Conservation (phyloP, 148 eudicot genomes). For the Camellia sinensis region DNA sequence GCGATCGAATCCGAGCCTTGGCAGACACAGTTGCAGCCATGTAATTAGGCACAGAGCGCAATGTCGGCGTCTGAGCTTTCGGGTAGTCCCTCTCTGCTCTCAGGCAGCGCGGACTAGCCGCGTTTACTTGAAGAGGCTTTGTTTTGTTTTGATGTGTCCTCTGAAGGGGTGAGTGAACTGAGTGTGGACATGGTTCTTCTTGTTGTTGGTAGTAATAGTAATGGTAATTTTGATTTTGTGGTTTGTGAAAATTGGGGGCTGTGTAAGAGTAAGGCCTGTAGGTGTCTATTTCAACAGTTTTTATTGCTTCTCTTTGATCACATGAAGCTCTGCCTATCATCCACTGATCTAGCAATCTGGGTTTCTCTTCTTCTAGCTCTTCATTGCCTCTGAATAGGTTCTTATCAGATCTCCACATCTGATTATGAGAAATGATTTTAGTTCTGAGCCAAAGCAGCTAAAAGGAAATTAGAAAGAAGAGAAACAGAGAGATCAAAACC, state of each 20-base stretch:
- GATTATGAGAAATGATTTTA: slow-evolving; percentile 6
- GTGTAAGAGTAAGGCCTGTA: slow-evolving; percentile 22
- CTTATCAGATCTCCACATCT: slow-evolving; percentile 50
- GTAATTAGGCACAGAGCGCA: slow-evolving; percentile 52
- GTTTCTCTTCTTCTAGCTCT: slow-evolving; percentile 26
- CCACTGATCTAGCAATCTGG: slow-evolving; percentile 27
- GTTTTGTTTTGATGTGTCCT: slow-evolving; percentile 22
- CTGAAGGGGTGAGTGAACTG: slow-evolving; percentile 29
- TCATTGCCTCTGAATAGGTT: slow-evolving; percentile 21
- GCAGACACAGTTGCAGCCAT: slow-evolving; percentile 80
- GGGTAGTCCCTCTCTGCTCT: slow-evolving; percentile 28
- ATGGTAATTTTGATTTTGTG: slow-evolving; percentile 16
- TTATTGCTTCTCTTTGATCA: slow-evolving; percentile 44
- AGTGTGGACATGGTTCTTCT: slow-evolving; percentile 13
- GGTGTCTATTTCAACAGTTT: slow-evolving; percentile 41
- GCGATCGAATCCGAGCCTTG: slow-evolving; percentile 60
- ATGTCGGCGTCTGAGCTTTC: slow-evolving; percentile 37
- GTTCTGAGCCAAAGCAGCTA: slow-evolving; percentile 4
- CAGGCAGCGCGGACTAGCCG: slow-evolving; percentile 42
- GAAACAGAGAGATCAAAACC: slow-evolving; percentile 20
- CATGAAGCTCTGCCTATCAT: slow-evolving; percentile 36
- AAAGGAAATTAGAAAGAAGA: neutral
- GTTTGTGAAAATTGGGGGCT: slow-evolving; percentile 15
- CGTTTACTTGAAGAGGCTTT: slow-evolving; percentile 28
- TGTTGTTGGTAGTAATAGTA: slow-evolving; percentile 20